Evolutionary conservation across 768 basidiomycete species (phyloP).

Genomic region (Leucocoprinus birnbaumii): DNA sequence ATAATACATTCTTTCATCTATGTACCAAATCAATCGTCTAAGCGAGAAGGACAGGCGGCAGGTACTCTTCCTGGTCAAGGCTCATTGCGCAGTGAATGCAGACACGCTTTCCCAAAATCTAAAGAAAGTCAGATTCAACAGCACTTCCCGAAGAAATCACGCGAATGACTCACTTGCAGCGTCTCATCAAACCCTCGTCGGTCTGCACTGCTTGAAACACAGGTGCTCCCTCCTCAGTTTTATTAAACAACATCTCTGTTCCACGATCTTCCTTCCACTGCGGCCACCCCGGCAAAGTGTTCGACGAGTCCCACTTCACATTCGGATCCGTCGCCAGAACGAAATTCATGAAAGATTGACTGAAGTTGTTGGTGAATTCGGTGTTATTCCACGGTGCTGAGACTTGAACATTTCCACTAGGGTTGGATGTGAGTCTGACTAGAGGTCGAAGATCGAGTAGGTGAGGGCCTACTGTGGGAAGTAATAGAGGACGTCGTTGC

Average conservation of each 20-base stretch:
- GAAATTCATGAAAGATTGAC: slow-evolving; percentile 35
- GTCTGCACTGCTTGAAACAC: not conserved
- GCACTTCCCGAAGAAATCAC: no score
- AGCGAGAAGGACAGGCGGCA: no score
- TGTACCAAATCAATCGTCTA: no score
- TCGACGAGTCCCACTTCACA: slow-evolving; percentile 15
- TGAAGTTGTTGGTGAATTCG: slow-evolving; percentile 32
- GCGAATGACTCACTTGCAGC: no score
- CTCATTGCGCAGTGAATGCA: no score
- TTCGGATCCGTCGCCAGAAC: slow-evolving; percentile 28
- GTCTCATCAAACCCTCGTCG: no score
- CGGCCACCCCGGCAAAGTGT: slow-evolving; percentile 37
- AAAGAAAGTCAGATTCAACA: no score
- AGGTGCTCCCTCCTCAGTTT: slow-evolving; percentile 23
- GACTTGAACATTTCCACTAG: not conserved
- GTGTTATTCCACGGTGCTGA: slow-evolving; percentile 29
- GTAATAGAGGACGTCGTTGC: slow-evolving; percentile 34
- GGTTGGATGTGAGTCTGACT: not conserved
- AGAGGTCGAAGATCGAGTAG: not conserved
- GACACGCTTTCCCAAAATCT: no score
- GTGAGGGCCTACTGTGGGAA: slow-evolving; percentile 31
- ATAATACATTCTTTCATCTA: no score
- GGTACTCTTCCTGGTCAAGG: no score
- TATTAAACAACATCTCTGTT: slow-evolving; percentile 47
- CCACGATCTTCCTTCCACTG: slow-evolving; percentile 20